Base-by-base conservation (phyloP, 495 filamentous ascomycete species). In the Achaetomiella virescens region DNA sequence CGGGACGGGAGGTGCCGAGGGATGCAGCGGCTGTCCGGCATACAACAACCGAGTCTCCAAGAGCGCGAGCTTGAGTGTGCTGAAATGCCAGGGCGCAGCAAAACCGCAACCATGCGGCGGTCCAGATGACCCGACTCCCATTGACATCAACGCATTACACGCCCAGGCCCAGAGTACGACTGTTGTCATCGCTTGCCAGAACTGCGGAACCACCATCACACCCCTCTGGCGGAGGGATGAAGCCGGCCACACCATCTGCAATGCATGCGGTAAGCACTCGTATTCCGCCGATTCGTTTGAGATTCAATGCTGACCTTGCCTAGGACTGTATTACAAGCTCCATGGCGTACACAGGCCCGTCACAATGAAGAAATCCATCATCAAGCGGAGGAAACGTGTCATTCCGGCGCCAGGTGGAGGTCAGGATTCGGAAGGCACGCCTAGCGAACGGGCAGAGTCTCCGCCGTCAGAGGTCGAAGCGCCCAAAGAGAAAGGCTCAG, bases 41-140 rank as follows among this genome's bases (percentile, higher is more conserved):
- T 97, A 86, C 76, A 98, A 98, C 75, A 98, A 98, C 69, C 82
- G 93, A 42, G 84, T 97, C 42, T 88, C 91, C 51, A 96, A 96
- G 72, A 87, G 88, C 46, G 87, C 85, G 31, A 83, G 87, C 58
- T 75, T 89, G 50, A 78, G 75, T 21, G 66, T 84, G n/a, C 55
- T 78, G 40, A 81, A 80, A 60, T 73, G 71, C 46, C 69, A 75
- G 54, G 57, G 62, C 31, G 54, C 67, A 10, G 29, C 49, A 27
- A 62, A 61, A 57, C 15, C 63, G 55, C 44, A 63, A 57, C 17
- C 67, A 38, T 61, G 67, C 50, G 46, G 54, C 31, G 60, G 57
- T 54, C 48, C 58, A 24, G 70, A 72, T 17, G 72, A 72, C 7
- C 72, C 73, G 27, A 59, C 71, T 17, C 72, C 70, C 7, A 75